These are phyloP conservation scores for Arxiozyma slooffiae DNA, from an alignment of 1,139 yeast genomes.

Conservation along the genomic window DNA sequence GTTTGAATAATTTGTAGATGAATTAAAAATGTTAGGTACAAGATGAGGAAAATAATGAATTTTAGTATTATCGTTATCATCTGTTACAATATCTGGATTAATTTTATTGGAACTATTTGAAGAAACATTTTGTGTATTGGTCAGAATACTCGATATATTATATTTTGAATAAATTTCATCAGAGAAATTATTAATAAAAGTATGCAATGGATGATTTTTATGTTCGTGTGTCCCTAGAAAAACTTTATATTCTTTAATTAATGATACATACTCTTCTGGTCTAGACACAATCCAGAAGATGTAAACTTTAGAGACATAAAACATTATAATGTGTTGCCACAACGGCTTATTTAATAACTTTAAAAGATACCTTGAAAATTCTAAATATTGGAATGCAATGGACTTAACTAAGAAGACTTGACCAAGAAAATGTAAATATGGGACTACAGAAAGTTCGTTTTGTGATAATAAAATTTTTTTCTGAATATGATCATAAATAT, in stretches of 20 bases:
- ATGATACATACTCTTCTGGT: constrained; percentile 19
- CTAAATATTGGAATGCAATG: constrained; percentile 18
- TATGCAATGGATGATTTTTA: constrained; percentile 1
- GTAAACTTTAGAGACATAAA: constrained; percentile 23
- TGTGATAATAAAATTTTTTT: constrained; percentile 2
- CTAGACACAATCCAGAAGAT: constrained; percentile 28
- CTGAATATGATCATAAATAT: constrained; percentile 11
- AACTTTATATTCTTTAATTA: constrained; percentile 7
- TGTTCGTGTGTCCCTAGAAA: constrained; percentile 2
- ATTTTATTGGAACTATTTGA: background rate
- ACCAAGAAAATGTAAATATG: constrained; percentile 24
- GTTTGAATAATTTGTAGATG: background rate
- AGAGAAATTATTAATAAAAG: constrained; percentile 8
- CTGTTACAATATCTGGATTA: background rate
- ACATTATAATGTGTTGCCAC: constrained; percentile 21
- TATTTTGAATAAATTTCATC: constrained; percentile 14
- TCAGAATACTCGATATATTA: constrained; percentile 10
- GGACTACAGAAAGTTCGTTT: constrained; percentile 15
- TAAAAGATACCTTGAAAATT: constrained; percentile 16
- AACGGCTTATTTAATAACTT: constrained; percentile 17
- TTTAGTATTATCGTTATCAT: background rate
- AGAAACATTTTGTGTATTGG: constrained; percentile 6
- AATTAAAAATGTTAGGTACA: background rate
- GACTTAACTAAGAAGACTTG: constrained; percentile 19
- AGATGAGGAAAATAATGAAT: background rate